Percentiles rank a stretch among this genome's conserved stretches.
Conservation (phyloP, 2,329 filamentous ascomycete genomes). For the Seiridium cupressi region DNA sequence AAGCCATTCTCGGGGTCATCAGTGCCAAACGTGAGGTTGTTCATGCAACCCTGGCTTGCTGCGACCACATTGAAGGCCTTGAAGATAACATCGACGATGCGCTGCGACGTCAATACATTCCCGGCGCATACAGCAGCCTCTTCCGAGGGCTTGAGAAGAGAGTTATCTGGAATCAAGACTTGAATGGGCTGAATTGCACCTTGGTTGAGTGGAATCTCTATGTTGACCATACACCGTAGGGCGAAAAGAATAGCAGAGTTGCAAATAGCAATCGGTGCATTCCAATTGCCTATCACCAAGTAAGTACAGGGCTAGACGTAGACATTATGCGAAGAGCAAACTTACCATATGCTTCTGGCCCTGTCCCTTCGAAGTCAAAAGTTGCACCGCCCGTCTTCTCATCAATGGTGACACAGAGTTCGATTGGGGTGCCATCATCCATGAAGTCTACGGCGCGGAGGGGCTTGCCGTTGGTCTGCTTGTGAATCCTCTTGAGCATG, state of each 20-base stretch:
- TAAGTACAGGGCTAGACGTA: too few relatives aligned
- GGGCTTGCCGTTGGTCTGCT: conserved; percentile 67
- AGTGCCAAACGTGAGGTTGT: conserved; percentile 26
- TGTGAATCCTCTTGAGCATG: conserved; percentile 70
- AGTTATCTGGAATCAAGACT: conserved; percentile 21
- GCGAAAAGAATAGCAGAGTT: conserved; percentile 32
- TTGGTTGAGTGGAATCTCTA: conserved; percentile 30
- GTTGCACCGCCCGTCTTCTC: conserved; percentile 70
- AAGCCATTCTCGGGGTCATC: conserved; percentile 22
- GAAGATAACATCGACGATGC: conserved; percentile 27
- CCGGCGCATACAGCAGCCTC: conserved; percentile 23
- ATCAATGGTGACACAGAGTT: conserved; percentile 73
- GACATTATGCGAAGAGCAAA: not conserved
- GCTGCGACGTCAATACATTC: conserved; percentile 25
- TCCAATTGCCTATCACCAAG: conserved; percentile 21
- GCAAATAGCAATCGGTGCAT: conserved; percentile 35
- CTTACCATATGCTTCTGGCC: conserved; percentile 25
- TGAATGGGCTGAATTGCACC: conserved; percentile 25
- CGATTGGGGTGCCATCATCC: conserved; percentile 81
- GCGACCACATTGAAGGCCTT: conserved; percentile 23
- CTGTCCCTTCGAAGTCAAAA: conserved; percentile 40
- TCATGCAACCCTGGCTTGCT: conserved; percentile 24
- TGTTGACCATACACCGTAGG: conserved; percentile 22
- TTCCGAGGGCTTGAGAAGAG: conserved; percentile 27
- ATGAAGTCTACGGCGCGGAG: conserved; percentile 77